Conservation (phyloP, 139 green algal species). For the Edaphochlamys debaryana region DNA sequence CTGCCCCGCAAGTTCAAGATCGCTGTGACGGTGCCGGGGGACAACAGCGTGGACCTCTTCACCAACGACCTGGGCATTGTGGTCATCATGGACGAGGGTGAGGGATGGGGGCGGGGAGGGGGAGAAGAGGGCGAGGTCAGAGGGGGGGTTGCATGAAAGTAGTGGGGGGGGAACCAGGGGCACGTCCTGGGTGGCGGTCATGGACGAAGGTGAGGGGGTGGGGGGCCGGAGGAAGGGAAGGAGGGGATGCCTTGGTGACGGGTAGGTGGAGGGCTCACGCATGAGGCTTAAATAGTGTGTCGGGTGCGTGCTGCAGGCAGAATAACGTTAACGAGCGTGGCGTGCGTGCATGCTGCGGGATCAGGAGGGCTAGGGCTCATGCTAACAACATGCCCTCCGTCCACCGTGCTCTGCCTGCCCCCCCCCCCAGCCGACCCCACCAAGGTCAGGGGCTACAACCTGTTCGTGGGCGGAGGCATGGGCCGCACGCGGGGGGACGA, state of each 20-base stretch:
- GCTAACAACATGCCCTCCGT: too few relatives aligned
- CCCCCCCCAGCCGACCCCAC: too few relatives aligned
- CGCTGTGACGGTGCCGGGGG: conserved; percentile 88
- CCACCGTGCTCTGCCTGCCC: too few relatives aligned
- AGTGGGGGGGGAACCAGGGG: background rate
- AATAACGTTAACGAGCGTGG: too few relatives aligned
- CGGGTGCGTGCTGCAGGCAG: too few relatives aligned
- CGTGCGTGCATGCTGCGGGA: too few relatives aligned
- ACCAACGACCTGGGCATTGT: conserved; percentile 96
- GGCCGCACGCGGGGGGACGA: conserved; percentile 90
- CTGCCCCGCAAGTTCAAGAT: conserved; percentile 99
- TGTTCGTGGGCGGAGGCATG: conserved; percentile 96
- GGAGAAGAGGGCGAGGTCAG: too few relatives aligned
- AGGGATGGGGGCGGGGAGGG: conserved; percentile 38
- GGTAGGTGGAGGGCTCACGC: too few relatives aligned
- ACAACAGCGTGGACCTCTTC: conserved; percentile 97
- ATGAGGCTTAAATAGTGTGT: too few relatives aligned
- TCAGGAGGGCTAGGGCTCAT: too few relatives aligned
- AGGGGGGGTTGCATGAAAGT: background rate
- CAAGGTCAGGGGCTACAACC: conserved; percentile 89
- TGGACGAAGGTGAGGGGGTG: background rate
- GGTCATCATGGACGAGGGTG: conserved; percentile 79
- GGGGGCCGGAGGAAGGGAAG: background rate
- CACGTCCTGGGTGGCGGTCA: background rate
- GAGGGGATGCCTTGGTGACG: background rate